A percentile compares a stretch with the other conserved stretches of the same genome.
These are phyloP conservation scores for Fusarium xylarioides DNA, from an alignment of 2,329 filamentous ascomycete species.

Conservation along the genomic window DNA sequence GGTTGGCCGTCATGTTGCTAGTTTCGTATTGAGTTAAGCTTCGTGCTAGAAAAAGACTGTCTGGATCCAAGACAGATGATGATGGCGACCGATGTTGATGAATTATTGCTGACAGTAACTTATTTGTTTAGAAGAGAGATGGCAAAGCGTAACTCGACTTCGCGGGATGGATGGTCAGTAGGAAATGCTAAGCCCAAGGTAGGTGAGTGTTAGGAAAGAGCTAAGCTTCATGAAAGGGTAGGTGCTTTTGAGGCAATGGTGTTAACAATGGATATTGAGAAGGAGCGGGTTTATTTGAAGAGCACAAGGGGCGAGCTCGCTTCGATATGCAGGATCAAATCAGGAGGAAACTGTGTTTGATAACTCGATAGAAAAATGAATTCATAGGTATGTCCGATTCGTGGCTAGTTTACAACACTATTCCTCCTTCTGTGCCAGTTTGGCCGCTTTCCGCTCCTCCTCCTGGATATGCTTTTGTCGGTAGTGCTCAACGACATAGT, in stretches of 20 bases:
- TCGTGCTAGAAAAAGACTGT: not conserved
- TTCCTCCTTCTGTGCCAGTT: conserved; percentile 54
- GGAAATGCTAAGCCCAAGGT: not conserved
- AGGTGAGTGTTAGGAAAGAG: not conserved
- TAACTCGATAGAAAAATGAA: conserved; percentile 32
- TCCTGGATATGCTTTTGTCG: conserved; percentile 62
- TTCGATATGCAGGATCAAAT: not conserved
- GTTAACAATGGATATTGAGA: not conserved
- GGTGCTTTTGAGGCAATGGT: not conserved
- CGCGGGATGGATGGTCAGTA: too few species aligned
- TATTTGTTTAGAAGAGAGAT: not conserved
- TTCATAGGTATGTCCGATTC: conserved; percentile 39
- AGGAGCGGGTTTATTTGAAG: not conserved
- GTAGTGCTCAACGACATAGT: conserved; percentile 67
- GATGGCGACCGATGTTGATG: not conserved
- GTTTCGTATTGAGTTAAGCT: not conserved
- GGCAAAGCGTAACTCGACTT: not conserved
- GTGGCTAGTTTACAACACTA: conserved; percentile 42
- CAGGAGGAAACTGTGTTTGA: not conserved
- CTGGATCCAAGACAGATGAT: conserved; percentile 6
- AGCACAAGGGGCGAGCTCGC: not conserved
- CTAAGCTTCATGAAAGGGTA: not conserved
- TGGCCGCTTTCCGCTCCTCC: conserved; percentile 64
- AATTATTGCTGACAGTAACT: not conserved
- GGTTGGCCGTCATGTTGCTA: not conserved